Evolutionary conservation across 352 stramenopile species (phyloP).

Genomic region (Thalassiosira mediterranea): DNA sequence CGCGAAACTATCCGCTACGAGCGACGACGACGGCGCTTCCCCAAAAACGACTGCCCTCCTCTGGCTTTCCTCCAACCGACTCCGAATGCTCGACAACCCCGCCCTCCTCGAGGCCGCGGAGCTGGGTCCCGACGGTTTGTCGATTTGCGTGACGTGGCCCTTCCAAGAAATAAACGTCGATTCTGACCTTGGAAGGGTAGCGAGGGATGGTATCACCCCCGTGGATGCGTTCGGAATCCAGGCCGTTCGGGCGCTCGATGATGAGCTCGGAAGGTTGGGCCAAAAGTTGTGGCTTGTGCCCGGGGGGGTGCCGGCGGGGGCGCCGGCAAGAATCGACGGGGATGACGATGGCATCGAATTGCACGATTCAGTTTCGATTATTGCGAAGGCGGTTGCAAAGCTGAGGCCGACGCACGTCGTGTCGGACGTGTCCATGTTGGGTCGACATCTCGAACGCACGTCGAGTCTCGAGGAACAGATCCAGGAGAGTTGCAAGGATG

Average conservation of each 20-base stretch:
- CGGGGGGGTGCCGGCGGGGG: too few species aligned
- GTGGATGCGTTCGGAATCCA: conserved; percentile 30
- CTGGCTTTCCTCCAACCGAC: conserved; percentile 23
- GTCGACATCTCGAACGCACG: conserved; percentile 27
- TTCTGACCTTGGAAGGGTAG: too few species aligned
- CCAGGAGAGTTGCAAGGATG: not conserved
- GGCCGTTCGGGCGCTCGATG: conserved; percentile 26
- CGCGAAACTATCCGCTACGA: not conserved
- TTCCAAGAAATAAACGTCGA: not conserved
- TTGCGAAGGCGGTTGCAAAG: conserved; percentile 13
- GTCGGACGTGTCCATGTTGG: conserved; percentile 19
- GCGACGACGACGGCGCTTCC: not conserved
- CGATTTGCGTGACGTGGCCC: conserved; percentile 31
- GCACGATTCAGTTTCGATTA: conserved; percentile 5
- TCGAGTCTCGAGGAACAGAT: conserved; percentile 23
- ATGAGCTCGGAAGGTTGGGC: conserved; percentile 24
- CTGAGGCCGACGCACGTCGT: conserved; percentile 12
- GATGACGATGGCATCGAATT: conserved; percentile 5
- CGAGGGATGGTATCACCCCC: conserved; percentile 20
- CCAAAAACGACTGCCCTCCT: conserved; percentile 18
- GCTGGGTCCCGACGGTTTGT: conserved; percentile 35
- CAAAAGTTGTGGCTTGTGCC: conserved; percentile 24
- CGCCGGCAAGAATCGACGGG: too few species aligned
- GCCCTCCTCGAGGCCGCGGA: conserved; percentile 24
- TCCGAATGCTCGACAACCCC: conserved; percentile 35